A percentile compares a stretch with the other conserved stretches of the same genome.
These are phyloP conservation scores for Pholiota conissans DNA, from an alignment of 768 basidiomycete genomes.

Conservation along the genomic window DNA sequence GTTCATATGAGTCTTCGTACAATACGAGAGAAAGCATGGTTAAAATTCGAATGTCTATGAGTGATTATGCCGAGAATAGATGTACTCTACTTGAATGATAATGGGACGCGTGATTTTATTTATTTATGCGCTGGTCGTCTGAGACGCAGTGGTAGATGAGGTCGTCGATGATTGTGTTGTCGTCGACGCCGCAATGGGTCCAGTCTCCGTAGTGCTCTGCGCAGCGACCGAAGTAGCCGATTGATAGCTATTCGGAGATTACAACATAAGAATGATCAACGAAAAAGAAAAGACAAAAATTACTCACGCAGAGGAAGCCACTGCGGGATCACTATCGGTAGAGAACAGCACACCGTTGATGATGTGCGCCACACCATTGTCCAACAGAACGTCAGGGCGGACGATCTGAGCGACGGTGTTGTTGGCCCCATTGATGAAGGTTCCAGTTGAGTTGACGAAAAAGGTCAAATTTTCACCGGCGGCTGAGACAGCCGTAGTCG, in stretches of 20 bases:
- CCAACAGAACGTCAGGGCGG: constrained; percentile 55
- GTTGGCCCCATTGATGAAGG: constrained; percentile 46
- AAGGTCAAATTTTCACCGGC: constrained; percentile 56
- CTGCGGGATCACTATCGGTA: constrained; percentile 36
- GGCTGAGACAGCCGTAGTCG: constrained; percentile 46
- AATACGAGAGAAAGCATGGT: no score
- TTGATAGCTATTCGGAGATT: constrained; percentile 39
- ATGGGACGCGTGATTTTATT: no score
- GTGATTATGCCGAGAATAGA: no score
- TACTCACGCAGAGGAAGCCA: constrained; percentile 57
- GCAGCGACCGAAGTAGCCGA: constrained; percentile 33
- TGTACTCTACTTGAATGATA: no score
- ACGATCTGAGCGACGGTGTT: constrained; percentile 42
- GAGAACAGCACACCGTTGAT: constrained; percentile 55
- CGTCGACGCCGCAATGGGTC: constrained; percentile 5
- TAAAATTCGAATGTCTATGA: no score
- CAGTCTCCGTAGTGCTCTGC: constrained; percentile 14
- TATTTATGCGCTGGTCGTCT: not conserved
- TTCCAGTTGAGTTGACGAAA: constrained; percentile 53
- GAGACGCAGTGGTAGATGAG: constrained; percentile 1
- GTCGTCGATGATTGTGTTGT: constrained; percentile 9
- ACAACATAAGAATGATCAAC: not conserved
- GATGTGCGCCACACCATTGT: constrained; percentile 72
- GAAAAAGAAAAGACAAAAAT: not conserved
- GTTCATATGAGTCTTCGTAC: no score